phyloP scores from a whole-genome alignment of 768 basidiomycete genomes.

The Macrolepiota fuliginosa region DNA sequence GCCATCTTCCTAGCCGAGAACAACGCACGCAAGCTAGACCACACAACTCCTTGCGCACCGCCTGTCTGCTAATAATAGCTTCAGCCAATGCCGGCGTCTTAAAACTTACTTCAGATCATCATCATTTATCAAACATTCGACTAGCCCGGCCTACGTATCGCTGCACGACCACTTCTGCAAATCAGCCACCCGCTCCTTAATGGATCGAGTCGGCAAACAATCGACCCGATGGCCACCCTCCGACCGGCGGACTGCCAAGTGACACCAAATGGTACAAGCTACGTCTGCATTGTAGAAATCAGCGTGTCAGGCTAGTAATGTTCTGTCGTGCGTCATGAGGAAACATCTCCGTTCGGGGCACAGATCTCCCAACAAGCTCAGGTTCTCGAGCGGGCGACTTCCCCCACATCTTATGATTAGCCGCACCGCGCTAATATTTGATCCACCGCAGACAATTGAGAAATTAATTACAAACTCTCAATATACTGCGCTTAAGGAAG shows the following conservation, averaged over 20 bases:
- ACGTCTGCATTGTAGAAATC: too few relatives aligned
- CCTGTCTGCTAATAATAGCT: neutral
- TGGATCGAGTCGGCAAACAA: neutral
- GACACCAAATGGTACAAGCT: too few relatives aligned
- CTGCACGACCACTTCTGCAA: neutral
- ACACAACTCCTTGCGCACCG: neutral
- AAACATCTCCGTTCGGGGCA: neutral
- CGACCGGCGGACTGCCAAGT: too few relatives aligned
- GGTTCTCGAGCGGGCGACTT: neutral
- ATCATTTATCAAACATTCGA: slow-evolving; percentile 4
- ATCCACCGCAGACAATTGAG: neutral
- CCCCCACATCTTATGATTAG: neutral
- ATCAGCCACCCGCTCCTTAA: neutral
- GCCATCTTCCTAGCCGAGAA: neutral
- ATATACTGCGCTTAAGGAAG: neutral
- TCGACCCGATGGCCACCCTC: too few relatives aligned
- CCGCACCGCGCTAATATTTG: neutral
- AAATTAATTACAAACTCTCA: neutral
- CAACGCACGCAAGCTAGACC: neutral
- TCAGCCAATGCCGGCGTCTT: neutral
- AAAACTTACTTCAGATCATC: neutral
- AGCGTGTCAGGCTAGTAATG: too few relatives aligned
- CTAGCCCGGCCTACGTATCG: neutral
- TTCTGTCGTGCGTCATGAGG: neutral
- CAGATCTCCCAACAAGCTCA: neutral